phyloP scores from a whole-genome alignment of 352 stramenopile species.

The Elongisporangium prolatum region DNA sequence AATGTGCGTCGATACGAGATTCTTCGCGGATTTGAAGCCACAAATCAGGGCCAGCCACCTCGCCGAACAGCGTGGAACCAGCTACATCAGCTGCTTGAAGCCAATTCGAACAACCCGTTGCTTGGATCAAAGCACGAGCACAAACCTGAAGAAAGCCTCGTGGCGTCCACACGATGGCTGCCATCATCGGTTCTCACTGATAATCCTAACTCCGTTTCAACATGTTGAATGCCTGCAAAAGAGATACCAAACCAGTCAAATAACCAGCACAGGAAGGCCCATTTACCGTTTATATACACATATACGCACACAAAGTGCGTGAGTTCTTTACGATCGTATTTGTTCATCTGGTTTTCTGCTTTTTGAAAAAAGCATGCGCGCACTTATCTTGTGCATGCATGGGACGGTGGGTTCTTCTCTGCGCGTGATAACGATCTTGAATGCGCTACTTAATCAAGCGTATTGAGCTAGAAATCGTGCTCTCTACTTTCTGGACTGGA shows the following conservation, averaged over 20 bases:
- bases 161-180: slow-evolving; percentile 55
- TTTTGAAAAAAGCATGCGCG: neutral
- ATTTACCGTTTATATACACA: slow-evolving; percentile 1
- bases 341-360: neutral
- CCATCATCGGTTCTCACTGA: slow-evolving; percentile 5
- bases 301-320: neutral
- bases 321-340: neutral
- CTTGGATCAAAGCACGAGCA: neutral
- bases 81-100: slow-evolving; percentile 32
- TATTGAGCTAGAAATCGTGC: neutral
- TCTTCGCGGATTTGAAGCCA: slow-evolving; percentile 38
- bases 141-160: slow-evolving; percentile 20
- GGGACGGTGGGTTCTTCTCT: neutral
- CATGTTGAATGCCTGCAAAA: too few relatives aligned
- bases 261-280: neutral
- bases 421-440: neutral
- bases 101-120: slow-evolving; percentile 7
- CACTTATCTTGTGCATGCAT: neutral
- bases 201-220: neutral
- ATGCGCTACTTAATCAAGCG: neutral
- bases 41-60: slow-evolving; percentile 6
- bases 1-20: slow-evolving; percentile 63
- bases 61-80: slow-evolving; percentile 26
- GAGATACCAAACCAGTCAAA: too few relatives aligned
- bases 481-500: slow-evolving; percentile 52